These are phyloP conservation scores for Closterium sp. DNA, from an alignment of 139 green algal genomes.

Conservation along the genomic window DNA sequence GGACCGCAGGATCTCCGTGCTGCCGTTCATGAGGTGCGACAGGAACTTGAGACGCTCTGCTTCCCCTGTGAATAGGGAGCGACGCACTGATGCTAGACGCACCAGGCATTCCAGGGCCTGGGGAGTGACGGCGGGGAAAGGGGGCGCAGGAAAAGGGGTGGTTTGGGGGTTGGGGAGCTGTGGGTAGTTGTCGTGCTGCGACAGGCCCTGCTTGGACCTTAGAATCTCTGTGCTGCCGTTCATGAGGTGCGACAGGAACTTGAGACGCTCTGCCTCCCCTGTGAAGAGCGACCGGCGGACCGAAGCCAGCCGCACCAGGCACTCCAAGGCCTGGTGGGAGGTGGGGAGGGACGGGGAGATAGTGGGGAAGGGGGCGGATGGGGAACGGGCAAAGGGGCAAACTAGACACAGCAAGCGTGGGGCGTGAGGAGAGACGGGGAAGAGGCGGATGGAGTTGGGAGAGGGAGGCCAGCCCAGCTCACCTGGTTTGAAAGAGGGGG, in stretches of 20 bases:
- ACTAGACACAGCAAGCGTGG: too few species aligned
- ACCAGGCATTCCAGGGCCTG: too few species aligned
- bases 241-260: conserved; percentile 72
- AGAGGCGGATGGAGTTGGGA: too few species aligned
- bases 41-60: conserved; percentile 75
- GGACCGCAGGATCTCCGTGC: conserved; percentile 45
- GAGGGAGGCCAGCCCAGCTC: too few species aligned
- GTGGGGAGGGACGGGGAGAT: too few species aligned
- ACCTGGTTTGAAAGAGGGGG: conserved; percentile 74
- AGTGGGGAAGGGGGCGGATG: too few species aligned
- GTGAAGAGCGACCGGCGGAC: conserved; percentile 88
- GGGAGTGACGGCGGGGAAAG: too few species aligned
- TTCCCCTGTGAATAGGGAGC: conserved; percentile 61
- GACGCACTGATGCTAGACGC: conserved; percentile 59
- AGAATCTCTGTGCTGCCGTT: conserved; percentile 60
- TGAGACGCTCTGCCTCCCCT: conserved; percentile 81
- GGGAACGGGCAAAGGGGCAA: too few species aligned
- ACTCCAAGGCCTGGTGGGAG: conserved; percentile 66
- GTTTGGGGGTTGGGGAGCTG: neutral
- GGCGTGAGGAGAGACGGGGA: neutral
- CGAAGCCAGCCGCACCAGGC: conserved; percentile 73
- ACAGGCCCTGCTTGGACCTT: neutral
- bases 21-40: too few species aligned
- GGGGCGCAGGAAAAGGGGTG: neutral
- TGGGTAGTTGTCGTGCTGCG: conserved; percentile 88